Conservation (phyloP, 2,329 filamentous ascomycete genomes). For the Fusarium sp. region DNA sequence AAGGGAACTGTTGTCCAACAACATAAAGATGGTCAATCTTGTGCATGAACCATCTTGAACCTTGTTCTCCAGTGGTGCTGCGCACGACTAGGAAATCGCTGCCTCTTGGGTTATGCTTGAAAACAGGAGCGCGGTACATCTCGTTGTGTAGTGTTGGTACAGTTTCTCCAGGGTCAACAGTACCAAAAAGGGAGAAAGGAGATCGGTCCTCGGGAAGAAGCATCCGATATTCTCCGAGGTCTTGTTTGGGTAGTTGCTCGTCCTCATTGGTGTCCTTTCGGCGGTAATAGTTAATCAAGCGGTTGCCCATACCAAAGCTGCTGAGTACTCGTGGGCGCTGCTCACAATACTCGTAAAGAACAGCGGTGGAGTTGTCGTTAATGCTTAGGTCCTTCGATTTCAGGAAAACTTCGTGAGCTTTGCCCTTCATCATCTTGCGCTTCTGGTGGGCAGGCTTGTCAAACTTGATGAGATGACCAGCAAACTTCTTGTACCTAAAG, state of each 20-base stretch:
- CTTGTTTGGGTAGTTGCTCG: constrained; percentile 79
- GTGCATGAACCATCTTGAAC: constrained; percentile 84
- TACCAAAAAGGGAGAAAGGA: constrained; percentile 94
- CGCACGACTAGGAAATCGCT: constrained; percentile 91
- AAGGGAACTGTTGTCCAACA: constrained; percentile 93
- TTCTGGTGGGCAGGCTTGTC: constrained; percentile 79
- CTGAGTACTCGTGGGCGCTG: constrained; percentile 92
- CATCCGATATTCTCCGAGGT: constrained; percentile 89
- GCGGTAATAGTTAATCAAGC: constrained; percentile 96
- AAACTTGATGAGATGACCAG: constrained; percentile 78
- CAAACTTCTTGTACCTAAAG: constrained; percentile 77
- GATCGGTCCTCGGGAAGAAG: constrained; percentile 94
- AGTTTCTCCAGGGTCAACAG: constrained; percentile 90
- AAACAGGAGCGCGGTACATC: constrained; percentile 95
- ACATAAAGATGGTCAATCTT: constrained; percentile 92
- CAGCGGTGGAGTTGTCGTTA: constrained; percentile 87
- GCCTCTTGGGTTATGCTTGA: constrained; percentile 81
- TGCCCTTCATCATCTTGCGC: constrained; percentile 84
- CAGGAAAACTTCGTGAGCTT: constrained; percentile 82
- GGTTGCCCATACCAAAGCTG: constrained; percentile 97
- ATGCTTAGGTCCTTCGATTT: constrained; percentile 86
- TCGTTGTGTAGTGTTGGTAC: constrained; percentile 93
- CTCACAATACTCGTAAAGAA: constrained; percentile 96
- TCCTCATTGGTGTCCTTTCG: constrained; percentile 82
- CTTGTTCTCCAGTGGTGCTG: constrained; percentile 82